These are phyloP conservation scores for Sphagnum contortum DNA, from an alignment of 225 moss, liverwort and hornwort genomes.

Conservation along the genomic window DNA sequence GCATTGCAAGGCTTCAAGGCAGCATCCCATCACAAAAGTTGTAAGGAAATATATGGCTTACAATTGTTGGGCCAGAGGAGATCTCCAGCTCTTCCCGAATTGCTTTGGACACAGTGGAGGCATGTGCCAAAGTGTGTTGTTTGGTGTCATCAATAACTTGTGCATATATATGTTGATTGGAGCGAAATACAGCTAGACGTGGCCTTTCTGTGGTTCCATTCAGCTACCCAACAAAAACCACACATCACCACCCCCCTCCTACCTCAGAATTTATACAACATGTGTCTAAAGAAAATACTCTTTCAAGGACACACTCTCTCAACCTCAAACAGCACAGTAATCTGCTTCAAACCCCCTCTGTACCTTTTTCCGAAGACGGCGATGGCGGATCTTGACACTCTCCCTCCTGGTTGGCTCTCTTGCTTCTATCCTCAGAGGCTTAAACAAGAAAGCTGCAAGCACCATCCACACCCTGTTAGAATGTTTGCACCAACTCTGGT, in stretches of 20 bases:
- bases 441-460: slow-evolving; percentile 28
- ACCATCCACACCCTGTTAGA: not conserved
- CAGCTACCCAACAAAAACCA: slow-evolving; percentile 24
- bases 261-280: too few species aligned
- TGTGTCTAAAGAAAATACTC: not conserved
- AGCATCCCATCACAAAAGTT: not conserved
- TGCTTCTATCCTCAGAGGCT: slow-evolving; percentile 52
- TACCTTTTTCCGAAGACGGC: slow-evolving; percentile 56
- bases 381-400: slow-evolving; percentile 35
- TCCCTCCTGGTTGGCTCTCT: slow-evolving; percentile 43
- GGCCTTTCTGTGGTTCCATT: slow-evolving; percentile 84
- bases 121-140: slow-evolving; percentile 61
- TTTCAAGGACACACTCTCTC: not conserved
- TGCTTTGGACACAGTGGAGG: slow-evolving; percentile 65
- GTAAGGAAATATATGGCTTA: slow-evolving; percentile 13
- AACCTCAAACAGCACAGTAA: not conserved
- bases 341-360: not conserved
- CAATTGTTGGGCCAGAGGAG: slow-evolving; percentile 63
- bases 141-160: slow-evolving; percentile 82
- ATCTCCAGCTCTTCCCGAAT: slow-evolving; percentile 53
- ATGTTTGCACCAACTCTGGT: too few species aligned
- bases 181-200: slow-evolving; percentile 73
- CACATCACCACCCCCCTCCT: not conserved
- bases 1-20: not conserved
- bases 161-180: slow-evolving; percentile 78